Evolutionary conservation across 1,139 yeast genomes (phyloP).

Genomic region (Citeromyces hawaiiensis): DNA sequence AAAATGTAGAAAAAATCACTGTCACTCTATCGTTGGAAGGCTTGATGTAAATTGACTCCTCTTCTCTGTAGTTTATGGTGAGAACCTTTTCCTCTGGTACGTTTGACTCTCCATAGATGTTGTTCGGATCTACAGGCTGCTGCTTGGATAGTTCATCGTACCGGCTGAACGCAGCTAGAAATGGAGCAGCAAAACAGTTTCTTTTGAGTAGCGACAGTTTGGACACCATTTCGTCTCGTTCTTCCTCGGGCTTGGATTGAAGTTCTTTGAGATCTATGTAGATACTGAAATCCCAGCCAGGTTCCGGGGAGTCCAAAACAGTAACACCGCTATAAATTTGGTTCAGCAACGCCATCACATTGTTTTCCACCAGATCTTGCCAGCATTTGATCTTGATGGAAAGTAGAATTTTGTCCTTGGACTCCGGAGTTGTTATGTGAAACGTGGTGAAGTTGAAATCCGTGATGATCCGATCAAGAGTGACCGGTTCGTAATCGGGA

Average conservation of each 20-base stretch:
- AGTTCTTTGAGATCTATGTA: constrained; percentile 40
- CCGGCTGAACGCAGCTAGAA: constrained; percentile 70
- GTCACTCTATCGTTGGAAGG: constrained; percentile 96
- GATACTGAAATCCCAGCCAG: constrained; percentile 74
- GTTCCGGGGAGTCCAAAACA: constrained; percentile 35
- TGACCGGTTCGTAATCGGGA: constrained; percentile 27
- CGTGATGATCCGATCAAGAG: constrained; percentile 81
- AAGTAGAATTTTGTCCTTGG: constrained; percentile 47
- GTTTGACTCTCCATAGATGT: constrained; percentile 28
- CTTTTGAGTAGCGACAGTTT: constrained; percentile 70
- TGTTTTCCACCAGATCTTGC: constrained; percentile 57
- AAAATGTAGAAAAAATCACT: constrained; percentile 85
- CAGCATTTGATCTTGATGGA: constrained; percentile 71
- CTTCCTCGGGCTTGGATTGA: constrained; percentile 28
- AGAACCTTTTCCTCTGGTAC: constrained; percentile 43
- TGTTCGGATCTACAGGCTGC: constrained; percentile 27
- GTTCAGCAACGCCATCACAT: constrained; percentile 33
- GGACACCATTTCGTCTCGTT: constrained; percentile 35
- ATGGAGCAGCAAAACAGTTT: constrained; percentile 86
- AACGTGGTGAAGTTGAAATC: constrained; percentile 95
- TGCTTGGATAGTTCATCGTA: constrained; percentile 56
- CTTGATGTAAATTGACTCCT: constrained; percentile 79
- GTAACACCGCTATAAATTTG: constrained; percentile 24
- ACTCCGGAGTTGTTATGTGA: constrained; percentile 77
- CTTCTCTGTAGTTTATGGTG: constrained; percentile 80